These are phyloP conservation scores for Acidiella bohemica DNA, from an alignment of 495 filamentous ascomycete species.

Conservation along the genomic window DNA sequence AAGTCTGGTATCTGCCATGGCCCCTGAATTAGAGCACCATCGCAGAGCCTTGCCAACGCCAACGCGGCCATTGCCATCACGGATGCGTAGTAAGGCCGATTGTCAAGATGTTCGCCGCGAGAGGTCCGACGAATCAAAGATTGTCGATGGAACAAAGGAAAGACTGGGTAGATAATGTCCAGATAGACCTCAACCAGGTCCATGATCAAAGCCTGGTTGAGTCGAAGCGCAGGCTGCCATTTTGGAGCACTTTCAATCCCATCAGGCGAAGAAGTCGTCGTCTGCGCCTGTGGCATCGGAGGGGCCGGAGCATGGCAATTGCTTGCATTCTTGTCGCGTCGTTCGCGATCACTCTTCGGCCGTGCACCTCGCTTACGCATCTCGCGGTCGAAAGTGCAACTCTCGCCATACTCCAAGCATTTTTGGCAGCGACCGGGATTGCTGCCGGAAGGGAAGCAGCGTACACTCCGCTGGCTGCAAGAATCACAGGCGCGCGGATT, in stretches of 20 bases:
- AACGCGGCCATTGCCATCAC: conserved; percentile 39
- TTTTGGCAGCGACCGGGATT: no score
- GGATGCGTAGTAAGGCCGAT: conserved; percentile 34
- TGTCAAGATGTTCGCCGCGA: conserved; percentile 30
- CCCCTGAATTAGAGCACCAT: conserved; percentile 31
- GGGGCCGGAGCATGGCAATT: no score
- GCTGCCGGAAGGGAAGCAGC: no score
- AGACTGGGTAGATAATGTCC: conserved; percentile 34
- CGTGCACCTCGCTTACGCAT: no score
- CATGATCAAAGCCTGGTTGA: not conserved
- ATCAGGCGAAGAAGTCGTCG: not conserved
- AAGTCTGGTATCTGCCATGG: conserved; percentile 18
- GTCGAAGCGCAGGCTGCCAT: not conserved
- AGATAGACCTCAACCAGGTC: conserved; percentile 30
- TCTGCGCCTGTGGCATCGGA: no score
- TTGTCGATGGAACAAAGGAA: conserved; percentile 37
- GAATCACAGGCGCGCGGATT: no score
- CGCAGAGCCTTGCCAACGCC: conserved; percentile 33
- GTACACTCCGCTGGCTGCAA: no score
- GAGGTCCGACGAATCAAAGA: conserved; percentile 29
- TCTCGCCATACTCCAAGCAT: no score
- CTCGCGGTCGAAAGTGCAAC: no score
- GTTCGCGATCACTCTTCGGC: no score
- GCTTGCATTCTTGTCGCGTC: no score
- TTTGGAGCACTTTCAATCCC: not conserved